phyloP scores from a whole-genome alignment of 768 basidiomycete species.

The Filobasidium wieringae region DNA sequence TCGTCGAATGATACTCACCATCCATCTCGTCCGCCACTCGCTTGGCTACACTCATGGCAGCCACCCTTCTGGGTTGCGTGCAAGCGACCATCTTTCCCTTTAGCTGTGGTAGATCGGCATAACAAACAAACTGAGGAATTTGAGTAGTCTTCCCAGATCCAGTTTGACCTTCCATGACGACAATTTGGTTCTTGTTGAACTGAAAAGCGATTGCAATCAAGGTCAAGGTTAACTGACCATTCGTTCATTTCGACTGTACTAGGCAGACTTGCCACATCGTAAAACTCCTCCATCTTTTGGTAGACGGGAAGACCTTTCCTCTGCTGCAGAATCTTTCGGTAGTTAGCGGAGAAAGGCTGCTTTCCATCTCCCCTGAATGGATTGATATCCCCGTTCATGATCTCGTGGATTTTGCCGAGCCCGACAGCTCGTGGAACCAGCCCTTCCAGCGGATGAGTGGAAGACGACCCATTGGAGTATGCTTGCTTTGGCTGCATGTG shows the following conservation, averaged over 20 bases:
- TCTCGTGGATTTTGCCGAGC: constrained; percentile 53
- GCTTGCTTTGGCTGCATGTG: constrained; percentile 1
- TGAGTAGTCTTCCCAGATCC: constrained; percentile 94
- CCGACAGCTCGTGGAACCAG: constrained; percentile 60
- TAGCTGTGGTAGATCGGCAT: constrained; percentile 80
- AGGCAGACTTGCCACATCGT: constrained; percentile 61
- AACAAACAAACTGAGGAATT: constrained; percentile 95
- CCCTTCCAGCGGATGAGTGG: constrained; percentile 54
- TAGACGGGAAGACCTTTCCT: constrained; percentile 86
- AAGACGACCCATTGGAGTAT: constrained; percentile 10
- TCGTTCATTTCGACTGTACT: no score
- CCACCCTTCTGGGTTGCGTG: constrained; percentile 90
- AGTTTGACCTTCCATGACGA: constrained; percentile 63
- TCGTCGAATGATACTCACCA: constrained; percentile 46
- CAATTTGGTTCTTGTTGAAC: constrained; percentile 71
- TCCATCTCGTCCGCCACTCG: constrained; percentile 99
- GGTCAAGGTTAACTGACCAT: no score
- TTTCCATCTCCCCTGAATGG: constrained; percentile 56
- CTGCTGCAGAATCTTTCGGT: constrained; percentile 70
- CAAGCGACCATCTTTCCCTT: constrained; percentile 87
- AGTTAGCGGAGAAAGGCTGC: constrained; percentile 59
- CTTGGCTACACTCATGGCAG: constrained; percentile 95
- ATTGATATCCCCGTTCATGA: constrained; percentile 66
- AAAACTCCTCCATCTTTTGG: constrained; percentile 84
- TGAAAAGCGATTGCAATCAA: no score